Evolutionary conservation across 2,329 filamentous ascomycete genomes (phyloP).

Genomic region (Monosporascus sp.): DNA sequence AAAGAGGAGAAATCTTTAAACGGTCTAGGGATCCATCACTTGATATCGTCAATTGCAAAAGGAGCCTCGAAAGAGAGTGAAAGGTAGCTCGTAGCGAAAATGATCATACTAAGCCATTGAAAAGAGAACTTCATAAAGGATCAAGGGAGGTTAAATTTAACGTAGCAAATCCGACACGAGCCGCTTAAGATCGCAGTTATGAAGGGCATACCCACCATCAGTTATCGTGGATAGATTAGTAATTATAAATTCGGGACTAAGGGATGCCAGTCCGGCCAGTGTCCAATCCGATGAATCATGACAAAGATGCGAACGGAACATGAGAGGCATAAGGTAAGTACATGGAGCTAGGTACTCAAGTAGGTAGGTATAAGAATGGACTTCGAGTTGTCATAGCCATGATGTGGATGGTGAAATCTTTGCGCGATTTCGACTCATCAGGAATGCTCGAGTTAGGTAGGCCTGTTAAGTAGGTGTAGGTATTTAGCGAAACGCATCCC

Average conservation of each 20-base stretch:
- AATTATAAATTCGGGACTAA: neutral
- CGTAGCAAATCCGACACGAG: neutral
- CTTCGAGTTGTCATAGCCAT: no score
- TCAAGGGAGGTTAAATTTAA: neutral
- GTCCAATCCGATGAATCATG: neutral
- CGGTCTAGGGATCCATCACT: neutral
- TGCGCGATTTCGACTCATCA: neutral
- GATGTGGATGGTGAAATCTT: neutral
- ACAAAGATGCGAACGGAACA: neutral
- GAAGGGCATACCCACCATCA: neutral
- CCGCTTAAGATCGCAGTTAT: neutral
- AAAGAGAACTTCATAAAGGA: neutral
- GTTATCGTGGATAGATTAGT: neutral
- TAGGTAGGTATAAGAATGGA: no score
- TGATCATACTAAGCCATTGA: no score
- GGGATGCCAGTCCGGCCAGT: neutral
- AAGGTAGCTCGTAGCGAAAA: neutral
- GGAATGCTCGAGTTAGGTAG: no score
- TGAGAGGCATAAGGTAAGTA: neutral
- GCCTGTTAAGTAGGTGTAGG: no score
- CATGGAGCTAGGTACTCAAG: no score
- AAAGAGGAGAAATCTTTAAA: neutral
- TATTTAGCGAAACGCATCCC: no score
- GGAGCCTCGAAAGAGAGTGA: neutral
- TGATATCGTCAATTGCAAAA: no score